Conservation (phyloP, 768 basidiomycete genomes). For the Cyclocybe cylindracea region DNA sequence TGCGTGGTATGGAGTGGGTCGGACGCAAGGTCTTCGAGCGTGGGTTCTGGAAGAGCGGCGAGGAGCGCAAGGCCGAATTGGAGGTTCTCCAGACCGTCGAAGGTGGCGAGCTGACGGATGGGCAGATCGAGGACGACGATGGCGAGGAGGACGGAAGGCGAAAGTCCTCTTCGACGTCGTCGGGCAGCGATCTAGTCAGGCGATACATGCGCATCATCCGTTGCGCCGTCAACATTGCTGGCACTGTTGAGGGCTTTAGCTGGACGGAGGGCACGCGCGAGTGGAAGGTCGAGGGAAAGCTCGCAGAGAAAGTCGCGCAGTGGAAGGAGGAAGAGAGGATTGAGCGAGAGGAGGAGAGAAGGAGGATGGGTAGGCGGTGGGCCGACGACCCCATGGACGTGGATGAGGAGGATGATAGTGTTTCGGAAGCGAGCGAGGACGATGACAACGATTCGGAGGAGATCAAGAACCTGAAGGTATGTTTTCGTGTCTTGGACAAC, state of each 20-base stretch:
- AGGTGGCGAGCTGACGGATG: slow-evolving; percentile 62
- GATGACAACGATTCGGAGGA: slow-evolving; percentile 72
- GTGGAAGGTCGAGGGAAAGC: slow-evolving; percentile 64
- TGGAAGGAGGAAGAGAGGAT: slow-evolving; percentile 74
- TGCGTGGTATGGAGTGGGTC: slow-evolving; percentile 97
- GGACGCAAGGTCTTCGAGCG: slow-evolving; percentile 87
- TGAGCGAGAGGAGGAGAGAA: slow-evolving; percentile 71
- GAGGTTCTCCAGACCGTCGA: slow-evolving; percentile 75
- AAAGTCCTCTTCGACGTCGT: slow-evolving; percentile 17
- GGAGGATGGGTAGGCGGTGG: slow-evolving; percentile 63
- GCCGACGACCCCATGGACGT: slow-evolving; percentile 73
- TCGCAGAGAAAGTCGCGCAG: slow-evolving; percentile 65
- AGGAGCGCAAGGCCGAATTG: slow-evolving; percentile 67
- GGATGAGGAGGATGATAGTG: slow-evolving; percentile 54
- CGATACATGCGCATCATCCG: slow-evolving; percentile 81
- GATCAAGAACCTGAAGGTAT: slow-evolving; percentile 80
- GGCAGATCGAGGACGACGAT: slow-evolving; percentile 79
- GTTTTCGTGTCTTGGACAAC: slow-evolving; percentile 13
- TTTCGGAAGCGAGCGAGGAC: slow-evolving; percentile 46
- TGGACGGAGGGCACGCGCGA: slow-evolving; percentile 60
- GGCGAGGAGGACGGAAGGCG: slow-evolving; percentile 44
- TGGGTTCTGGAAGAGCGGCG: slow-evolving; percentile 89
- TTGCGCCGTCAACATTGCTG: slow-evolving; percentile 65
- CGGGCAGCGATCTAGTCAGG: slow-evolving; percentile 41
- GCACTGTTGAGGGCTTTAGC: slow-evolving; percentile 73